phyloP scores from a whole-genome alignment of 1,139 yeast genomes.

The Insectozyma bohioensis region DNA sequence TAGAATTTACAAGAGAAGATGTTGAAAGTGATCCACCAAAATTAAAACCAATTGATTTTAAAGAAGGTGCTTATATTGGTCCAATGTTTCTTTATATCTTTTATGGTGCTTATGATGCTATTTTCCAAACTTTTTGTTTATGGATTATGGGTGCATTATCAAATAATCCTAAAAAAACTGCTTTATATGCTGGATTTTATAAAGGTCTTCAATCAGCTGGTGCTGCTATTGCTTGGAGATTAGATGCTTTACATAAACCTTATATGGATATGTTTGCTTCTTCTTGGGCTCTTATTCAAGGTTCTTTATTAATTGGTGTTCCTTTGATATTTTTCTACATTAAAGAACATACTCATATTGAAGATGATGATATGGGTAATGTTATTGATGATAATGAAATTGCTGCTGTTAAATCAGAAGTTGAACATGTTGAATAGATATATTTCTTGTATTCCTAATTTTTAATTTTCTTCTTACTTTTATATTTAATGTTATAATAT shows the following conservation, averaged over 20 bases:
- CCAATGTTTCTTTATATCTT: slow-evolving; percentile 63
- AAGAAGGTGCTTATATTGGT: slow-evolving; percentile 48
- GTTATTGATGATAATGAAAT: slow-evolving; percentile 28
- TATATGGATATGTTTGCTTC: slow-evolving; percentile 50
- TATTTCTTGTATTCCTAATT: too few relatives aligned
- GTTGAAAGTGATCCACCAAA: slow-evolving; percentile 19
- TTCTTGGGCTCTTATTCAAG: slow-evolving; percentile 57
- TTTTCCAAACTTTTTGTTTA: slow-evolving; percentile 56
- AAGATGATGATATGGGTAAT: slow-evolving; percentile 34
- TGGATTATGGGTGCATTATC: slow-evolving; percentile 61
- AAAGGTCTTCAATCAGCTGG: slow-evolving; percentile 66
- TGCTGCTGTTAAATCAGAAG: slow-evolving; percentile 21
- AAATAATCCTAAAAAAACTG: slow-evolving; percentile 55
- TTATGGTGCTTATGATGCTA: slow-evolving; percentile 58
- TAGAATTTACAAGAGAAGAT: slow-evolving; percentile 41
- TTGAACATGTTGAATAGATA: slow-evolving; percentile 15
- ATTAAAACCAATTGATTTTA: slow-evolving; percentile 42
- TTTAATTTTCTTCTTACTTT: too few relatives aligned
- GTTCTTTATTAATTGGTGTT: slow-evolving; percentile 43
- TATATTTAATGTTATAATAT: too few relatives aligned
- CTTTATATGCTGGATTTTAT: slow-evolving; percentile 61
- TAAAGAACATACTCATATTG: slow-evolving; percentile 44
- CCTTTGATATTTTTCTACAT: slow-evolving; percentile 42
- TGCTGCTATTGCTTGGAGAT: slow-evolving; percentile 61
- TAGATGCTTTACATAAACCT: slow-evolving; percentile 45